Evolutionary conservation across 768 basidiomycete species (phyloP), one percentile per base, ranked within the genome.

Genomic region (Lactifluus echinatus): DNA sequence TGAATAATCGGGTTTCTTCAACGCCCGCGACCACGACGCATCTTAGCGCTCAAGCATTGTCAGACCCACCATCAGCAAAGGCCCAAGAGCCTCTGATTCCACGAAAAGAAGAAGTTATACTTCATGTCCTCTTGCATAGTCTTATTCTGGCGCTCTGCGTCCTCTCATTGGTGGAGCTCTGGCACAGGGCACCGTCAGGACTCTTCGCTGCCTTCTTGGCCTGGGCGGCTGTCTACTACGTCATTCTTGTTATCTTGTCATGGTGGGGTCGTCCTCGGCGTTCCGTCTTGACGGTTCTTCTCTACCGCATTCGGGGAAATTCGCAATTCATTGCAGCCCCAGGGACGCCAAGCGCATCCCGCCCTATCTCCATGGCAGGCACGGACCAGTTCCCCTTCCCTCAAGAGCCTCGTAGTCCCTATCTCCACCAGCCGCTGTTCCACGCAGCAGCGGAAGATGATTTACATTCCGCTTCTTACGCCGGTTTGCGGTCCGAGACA

Each of bases 341-440:
- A 17, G 65, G 72, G 34, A 70, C 74, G 39, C 69, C 72, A 4
- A 68, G 69, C 8, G 71, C 74, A 8, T 72, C 73, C 17, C 72
- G 74, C 14, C 71, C 75, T 4, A 65, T 78, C 47, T 73, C 75
- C 14, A 71, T 71, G 62, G 56, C 68, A 21, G 75, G 72, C 44
- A 70, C 69, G 1, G 72, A 78, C 46, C 73, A 74, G 36, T 75
- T 69, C 56, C 73, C 74, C 31, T 78, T 78, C 71, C 76, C 76
- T 17, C 71, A 57, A 7, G 71, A 74, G 53, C 49, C 62, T 46
- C 68, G 78, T 8, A 76, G 83, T 21, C 88, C 87, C 26, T 90
- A 91, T 66, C 68, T 77, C 37, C 81, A 88, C 63, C 83, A 83
- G 54, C 87, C 87, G 3, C 74, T 77, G 5, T 83, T 78, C 66